Base-by-base conservation (phyloP, 208 protist species). In the Angomonas desouzai region DNA sequence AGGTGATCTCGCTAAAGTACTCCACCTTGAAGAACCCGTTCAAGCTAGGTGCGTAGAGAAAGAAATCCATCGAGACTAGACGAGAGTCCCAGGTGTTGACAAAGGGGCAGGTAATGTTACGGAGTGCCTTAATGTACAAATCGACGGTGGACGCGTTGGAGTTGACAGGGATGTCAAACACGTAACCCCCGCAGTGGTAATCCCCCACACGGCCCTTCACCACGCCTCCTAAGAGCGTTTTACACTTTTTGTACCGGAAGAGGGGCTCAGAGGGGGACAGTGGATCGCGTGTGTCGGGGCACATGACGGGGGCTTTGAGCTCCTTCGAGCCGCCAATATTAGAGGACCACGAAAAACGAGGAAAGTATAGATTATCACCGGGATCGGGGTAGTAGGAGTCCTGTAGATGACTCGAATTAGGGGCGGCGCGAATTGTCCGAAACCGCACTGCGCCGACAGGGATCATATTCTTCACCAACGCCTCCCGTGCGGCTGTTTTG, bases 111-210 rank as follows among this genome's bases (percentile, higher is more conserved):
- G 23, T 25, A 3, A 13, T 48, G 30, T 55, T 62, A 13, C 22
- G 20, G 40, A 68, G 38, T 0, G 55, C 63, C 0, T 34, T 13
- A 16, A 63, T 25, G 20, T 74, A 48, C 3, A 2, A 30, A 1
- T 40, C 53, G 3, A 66, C 56, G 1, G 38, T 33, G 28, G 18
- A 66, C 9, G 0, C 9, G 22, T 72, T 64, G 18, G 36, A 23
- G 30, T 27, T 43, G 38, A 82, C 77, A 11, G 76, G 76, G 3
- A 82, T 62, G 2, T 77, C 76, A 0, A 77, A 58, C 2, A 62
- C 56, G 55, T 78, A 70, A 20, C 76, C 76, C 9, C 76, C 72
- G 58, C 67, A 72, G 60, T 74, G 64, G 58, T 73, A 81, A n/a
- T 13, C 58, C 10, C 20, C 63, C 9, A 56, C 20, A 11, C 20